Percentiles rank a stretch among this genome's conserved stretches.
Conservation (phyloP, 148 eudicot genomes). For the Rhododendron molle region DNA sequence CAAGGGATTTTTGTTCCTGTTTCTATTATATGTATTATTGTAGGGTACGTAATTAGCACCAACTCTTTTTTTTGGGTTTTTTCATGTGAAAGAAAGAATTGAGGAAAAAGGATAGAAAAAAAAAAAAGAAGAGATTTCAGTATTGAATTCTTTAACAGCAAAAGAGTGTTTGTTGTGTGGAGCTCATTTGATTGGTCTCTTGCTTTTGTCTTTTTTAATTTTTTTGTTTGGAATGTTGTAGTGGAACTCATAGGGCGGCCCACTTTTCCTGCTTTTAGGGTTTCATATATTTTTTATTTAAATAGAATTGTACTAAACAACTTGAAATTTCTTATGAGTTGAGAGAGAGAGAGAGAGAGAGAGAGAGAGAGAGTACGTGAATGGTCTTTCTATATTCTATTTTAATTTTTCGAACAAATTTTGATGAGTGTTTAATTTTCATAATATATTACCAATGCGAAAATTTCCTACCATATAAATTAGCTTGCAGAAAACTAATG, state of each 20-base stretch:
- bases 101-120: not conserved
- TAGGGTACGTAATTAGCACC: not conserved
- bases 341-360: not conserved
- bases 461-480: too few species aligned
- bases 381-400: not conserved
- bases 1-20: constrained; percentile 43
- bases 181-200: constrained; percentile 12
- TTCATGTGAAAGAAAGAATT: not conserved
- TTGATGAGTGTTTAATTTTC: not conserved
- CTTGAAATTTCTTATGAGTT: not conserved
- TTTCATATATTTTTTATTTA: not conserved
- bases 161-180: constrained; percentile 19
- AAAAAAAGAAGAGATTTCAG: not conserved
- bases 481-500: not conserved
- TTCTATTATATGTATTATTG: constrained; percentile 21
- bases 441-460: too few species aligned
- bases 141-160: constrained; percentile 10
- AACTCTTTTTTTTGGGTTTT: not conserved
- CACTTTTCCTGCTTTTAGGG: constrained; percentile 13
- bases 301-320: not conserved
- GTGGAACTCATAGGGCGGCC: constrained; percentile 21
- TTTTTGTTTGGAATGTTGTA: constrained; percentile 17
- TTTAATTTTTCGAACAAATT: not conserved
- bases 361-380: not conserved
- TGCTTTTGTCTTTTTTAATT: constrained; percentile 11